A percentile compares a stretch with the other conserved stretches of the same genome.
These are phyloP conservation scores for Russula brevipes DNA, from an alignment of 768 basidiomycete genomes.

Conservation along the genomic window DNA sequence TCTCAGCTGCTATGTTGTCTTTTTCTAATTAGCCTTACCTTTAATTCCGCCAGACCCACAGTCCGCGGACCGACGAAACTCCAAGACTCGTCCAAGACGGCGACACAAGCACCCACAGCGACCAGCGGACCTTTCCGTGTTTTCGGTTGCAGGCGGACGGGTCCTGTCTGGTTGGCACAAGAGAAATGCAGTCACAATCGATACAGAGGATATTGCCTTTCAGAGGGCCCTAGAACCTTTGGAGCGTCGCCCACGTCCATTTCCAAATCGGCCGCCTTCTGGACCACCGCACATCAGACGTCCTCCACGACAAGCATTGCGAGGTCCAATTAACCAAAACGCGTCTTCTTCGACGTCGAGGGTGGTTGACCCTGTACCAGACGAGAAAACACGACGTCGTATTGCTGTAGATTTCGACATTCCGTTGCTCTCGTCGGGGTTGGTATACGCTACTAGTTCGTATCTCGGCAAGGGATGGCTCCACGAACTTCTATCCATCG, in stretches of 20 bases:
- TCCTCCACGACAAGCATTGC: neutral
- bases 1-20: neutral
- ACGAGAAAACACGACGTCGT: conserved; percentile 21
- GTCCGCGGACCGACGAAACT: neutral
- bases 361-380: neutral
- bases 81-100: neutral
- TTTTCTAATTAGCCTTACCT: neutral
- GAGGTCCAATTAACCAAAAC: neutral
- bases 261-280: conserved; percentile 1
- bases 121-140: conserved; percentile 36
- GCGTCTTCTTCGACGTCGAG: conserved; percentile 2
- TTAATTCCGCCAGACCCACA: neutral
- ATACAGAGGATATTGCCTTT: conserved; percentile 39
- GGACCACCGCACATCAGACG: neutral
- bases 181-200: conserved; percentile 36
- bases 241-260: neutral
- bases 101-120: conserved; percentile 25
- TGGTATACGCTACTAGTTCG: conserved; percentile 46
- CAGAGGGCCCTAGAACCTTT: conserved; percentile 23
- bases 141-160: conserved; percentile 36
- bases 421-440: conserved; percentile 44
- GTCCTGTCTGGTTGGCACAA: conserved; percentile 38
- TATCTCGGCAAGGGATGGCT: conserved; percentile 61
- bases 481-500: conserved; percentile 46
- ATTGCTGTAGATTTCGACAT: conserved; percentile 51